phyloP scores from a whole-genome alignment of 2,329 filamentous ascomycete species.

The Venturia asperata region DNA sequence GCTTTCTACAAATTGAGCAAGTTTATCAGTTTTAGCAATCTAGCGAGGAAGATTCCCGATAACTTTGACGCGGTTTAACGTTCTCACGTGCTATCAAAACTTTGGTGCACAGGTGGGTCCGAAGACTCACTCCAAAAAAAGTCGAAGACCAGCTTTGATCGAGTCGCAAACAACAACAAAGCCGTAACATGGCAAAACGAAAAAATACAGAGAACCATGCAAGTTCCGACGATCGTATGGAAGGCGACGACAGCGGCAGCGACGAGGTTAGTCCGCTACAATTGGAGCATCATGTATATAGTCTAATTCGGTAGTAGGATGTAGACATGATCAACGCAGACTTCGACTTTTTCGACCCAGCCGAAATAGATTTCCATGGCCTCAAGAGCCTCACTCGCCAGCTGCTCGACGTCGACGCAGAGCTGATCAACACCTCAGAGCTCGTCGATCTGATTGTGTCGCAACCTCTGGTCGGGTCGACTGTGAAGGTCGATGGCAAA shows the following conservation, averaged over 20 bases:
- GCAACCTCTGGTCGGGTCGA: conserved; percentile 83
- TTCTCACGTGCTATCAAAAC: conserved; percentile 2
- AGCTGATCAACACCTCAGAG: conserved; percentile 78
- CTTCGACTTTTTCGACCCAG: conserved; percentile 97
- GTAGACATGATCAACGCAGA: conserved; percentile 90
- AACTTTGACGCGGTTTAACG: not conserved
- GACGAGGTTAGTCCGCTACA: conserved; percentile 15
- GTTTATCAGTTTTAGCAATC: not conserved
- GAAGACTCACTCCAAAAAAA: not conserved
- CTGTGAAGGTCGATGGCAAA: conserved; percentile 94
- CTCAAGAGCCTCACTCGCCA: conserved; percentile 85
- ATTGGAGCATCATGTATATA: not conserved
- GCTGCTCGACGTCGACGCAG: conserved; percentile 80
- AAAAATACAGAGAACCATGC: conserved; percentile 5
- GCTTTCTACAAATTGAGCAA: not conserved
- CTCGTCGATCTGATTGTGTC: conserved; percentile 80
- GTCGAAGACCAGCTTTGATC: not conserved
- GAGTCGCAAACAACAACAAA: not conserved
- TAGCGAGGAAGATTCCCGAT: not conserved
- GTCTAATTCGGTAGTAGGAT: conserved; percentile 50
- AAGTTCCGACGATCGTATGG: not conserved
- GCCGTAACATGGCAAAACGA: conserved; percentile 13
- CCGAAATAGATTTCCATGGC: conserved; percentile 88
- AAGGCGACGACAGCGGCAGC: conserved; percentile 8
- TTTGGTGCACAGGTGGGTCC: conserved; percentile 5